Conservation (phyloP, 441 rosid genomes). For the Rhodomyrtus psidioides region DNA sequence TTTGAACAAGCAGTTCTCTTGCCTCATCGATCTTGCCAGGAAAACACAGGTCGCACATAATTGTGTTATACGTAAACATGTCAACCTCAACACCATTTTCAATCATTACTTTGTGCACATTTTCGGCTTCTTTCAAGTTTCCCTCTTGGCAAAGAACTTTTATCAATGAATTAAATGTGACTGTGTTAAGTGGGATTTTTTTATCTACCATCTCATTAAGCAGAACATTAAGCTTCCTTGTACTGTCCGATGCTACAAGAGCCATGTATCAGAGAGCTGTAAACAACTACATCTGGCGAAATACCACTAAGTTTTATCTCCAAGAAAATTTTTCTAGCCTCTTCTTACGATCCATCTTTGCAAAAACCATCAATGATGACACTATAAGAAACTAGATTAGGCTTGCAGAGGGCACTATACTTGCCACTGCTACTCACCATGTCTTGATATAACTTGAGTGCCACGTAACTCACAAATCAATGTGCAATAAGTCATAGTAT, state of each 20-base stretch:
- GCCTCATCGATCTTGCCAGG: conserved; percentile 10
- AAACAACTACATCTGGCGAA: conserved; percentile 2
- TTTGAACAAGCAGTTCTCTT: neutral
- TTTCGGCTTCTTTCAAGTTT: conserved; percentile 7
- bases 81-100: conserved; percentile 1
- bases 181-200: neutral
- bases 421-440: conserved; percentile 5
- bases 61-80: conserved; percentile 2
- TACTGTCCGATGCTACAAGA: conserved; percentile 5
- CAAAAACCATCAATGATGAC: conserved; percentile 3
- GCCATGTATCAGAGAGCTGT: conserved; percentile 12
- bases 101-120: conserved; percentile 7
- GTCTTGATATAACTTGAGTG: conserved; percentile 19
- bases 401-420: neutral
- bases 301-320: conserved; percentile 7
- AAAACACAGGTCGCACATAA: conserved; percentile 16
- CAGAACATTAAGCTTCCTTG: conserved; percentile 8
- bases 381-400: conserved; percentile 6
- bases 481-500: conserved; percentile 11
- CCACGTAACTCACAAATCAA: conserved; percentile 17
- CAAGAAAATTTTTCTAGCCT: conserved; percentile 10
- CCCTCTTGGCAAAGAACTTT: conserved; percentile 8
- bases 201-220: conserved; percentile 13
- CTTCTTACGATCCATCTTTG: conserved; percentile 4
- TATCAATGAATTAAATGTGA: conserved; percentile 14